Evolutionary conservation across 441 rosid genomes (phyloP).

Genomic region (Arabidopsis hybrid): DNA sequence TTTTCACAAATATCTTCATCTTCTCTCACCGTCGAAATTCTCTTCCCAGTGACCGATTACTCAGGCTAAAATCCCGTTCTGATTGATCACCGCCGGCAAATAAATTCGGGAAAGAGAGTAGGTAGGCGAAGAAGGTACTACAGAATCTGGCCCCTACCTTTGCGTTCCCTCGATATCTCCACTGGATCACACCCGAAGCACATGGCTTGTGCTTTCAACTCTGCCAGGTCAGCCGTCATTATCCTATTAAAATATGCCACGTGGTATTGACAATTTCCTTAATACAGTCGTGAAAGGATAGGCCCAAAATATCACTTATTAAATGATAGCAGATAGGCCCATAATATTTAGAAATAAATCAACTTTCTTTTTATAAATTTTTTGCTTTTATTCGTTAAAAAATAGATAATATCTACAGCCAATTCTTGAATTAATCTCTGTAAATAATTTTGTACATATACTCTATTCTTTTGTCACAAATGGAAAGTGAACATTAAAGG

Average conservation of each 20-base stretch:
- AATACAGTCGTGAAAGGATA: not conserved
- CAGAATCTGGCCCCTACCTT: slow-evolving; percentile 32
- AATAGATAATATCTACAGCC: not conserved
- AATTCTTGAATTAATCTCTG: not conserved
- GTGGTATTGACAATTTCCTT: not conserved
- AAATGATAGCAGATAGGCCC: slow-evolving; percentile 18
- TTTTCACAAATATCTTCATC: slow-evolving; percentile 80
- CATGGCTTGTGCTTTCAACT: slow-evolving; percentile 16
- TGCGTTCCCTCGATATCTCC: slow-evolving; percentile 29
- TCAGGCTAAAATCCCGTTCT: slow-evolving; percentile 22
- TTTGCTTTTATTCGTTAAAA: not conserved
- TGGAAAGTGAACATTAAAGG: not conserved
- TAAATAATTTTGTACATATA: slow-evolving; percentile 24
- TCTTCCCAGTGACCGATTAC: slow-evolving; percentile 5
- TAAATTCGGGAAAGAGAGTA: slow-evolving; percentile 12
- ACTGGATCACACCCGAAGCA: slow-evolving; percentile 31
- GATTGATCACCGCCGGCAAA: slow-evolving; percentile 41
- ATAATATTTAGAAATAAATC: not conserved
- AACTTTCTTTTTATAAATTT: not conserved
- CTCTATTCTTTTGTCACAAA: slow-evolving; percentile 11
- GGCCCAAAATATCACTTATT: slow-evolving; percentile 10
- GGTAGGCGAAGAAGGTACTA: not conserved
- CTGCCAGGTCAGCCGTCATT: not conserved
- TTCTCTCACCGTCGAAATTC: slow-evolving; percentile 23
- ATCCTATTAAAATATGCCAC: not conserved